Evolutionary conservation across 768 basidiomycete genomes (phyloP).

Genomic region (Cubamyces sp.): DNA sequence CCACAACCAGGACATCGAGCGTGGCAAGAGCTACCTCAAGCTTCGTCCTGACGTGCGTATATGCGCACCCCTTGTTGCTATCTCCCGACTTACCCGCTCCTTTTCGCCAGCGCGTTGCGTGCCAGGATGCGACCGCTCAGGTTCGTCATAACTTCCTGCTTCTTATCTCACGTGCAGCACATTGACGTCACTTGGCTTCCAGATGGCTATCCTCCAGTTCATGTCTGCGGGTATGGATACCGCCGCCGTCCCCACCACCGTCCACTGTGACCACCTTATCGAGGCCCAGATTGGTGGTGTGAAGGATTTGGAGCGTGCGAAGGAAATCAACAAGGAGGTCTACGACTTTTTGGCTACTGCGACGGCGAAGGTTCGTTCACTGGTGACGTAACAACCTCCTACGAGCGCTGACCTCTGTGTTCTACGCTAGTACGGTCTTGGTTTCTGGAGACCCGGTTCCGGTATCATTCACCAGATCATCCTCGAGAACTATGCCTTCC

Average conservation of each 20-base stretch:
- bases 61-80: neutral
- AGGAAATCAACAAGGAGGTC: constrained; percentile 95
- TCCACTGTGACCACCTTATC: constrained; percentile 99
- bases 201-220: constrained; percentile 99
- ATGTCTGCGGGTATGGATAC: constrained; percentile 99
- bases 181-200: constrained; percentile 37
- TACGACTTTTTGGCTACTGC: constrained; percentile 99
- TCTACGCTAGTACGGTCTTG: constrained; percentile 84
- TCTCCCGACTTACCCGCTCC: constrained; percentile 3
- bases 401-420: neutral
- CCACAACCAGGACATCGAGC: constrained; percentile 85
- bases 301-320: constrained; percentile 91
- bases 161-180: constrained; percentile 10
- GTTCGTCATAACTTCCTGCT: constrained; percentile 42
- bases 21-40: constrained; percentile 95
- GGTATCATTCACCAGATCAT: constrained; percentile 99
- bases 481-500: constrained; percentile 99
- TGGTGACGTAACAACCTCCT: neutral
- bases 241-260: constrained; percentile 96
- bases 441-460: constrained; percentile 99
- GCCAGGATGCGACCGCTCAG: constrained; percentile 91
- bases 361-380: constrained; percentile 75
- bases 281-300: constrained; percentile 95
- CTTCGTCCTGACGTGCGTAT: constrained; percentile 91
- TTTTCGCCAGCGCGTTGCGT: constrained; percentile 72